These are phyloP conservation scores for Exophiala alcalophila DNA, from an alignment of 2,329 filamentous ascomycete species.

Conservation along the genomic window DNA sequence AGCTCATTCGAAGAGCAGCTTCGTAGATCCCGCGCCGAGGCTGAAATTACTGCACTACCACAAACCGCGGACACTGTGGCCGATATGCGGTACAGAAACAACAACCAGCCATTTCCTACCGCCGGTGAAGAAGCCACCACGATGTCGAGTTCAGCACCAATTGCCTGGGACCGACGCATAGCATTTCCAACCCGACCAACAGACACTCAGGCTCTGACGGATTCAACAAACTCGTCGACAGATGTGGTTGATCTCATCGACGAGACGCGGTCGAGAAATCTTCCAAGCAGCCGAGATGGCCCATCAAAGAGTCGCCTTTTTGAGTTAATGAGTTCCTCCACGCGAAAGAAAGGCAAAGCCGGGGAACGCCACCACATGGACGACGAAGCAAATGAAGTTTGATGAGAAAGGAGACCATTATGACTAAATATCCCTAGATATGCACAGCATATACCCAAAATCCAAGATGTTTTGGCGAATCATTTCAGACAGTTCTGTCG, in stretches of 20 bases:
- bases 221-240: constrained; percentile 48
- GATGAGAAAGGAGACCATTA: constrained; percentile 14
- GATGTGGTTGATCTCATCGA: constrained; percentile 41
- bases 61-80: constrained; percentile 21
- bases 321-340: constrained; percentile 43
- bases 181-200: constrained; percentile 42
- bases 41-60: constrained; percentile 29
- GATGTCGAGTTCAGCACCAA: constrained; percentile 44
- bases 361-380: constrained; percentile 33
- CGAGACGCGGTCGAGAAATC: constrained; percentile 37
- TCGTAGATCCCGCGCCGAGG: constrained; percentile 5
- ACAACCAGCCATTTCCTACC: constrained; percentile 11
- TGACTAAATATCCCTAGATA: constrained; percentile 31
- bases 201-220: constrained; percentile 42
- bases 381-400: constrained; percentile 22
- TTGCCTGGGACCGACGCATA: constrained; percentile 44
- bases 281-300: constrained; percentile 37
- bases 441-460: constrained; percentile 21
- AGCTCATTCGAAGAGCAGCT: constrained; percentile 23
- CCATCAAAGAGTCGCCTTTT: constrained; percentile 43
- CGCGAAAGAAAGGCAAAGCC: constrained; percentile 42
- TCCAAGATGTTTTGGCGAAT: constrained; percentile 15
- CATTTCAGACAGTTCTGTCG: too few species aligned
- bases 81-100: constrained; percentile 9
- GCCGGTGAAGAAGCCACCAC: constrained; percentile 41